Evolutionary conservation across 2,329 filamentous ascomycete genomes (phyloP), one percentile per base, ranked within the genome.

Genomic region (Thyridium curvatum): DNA sequence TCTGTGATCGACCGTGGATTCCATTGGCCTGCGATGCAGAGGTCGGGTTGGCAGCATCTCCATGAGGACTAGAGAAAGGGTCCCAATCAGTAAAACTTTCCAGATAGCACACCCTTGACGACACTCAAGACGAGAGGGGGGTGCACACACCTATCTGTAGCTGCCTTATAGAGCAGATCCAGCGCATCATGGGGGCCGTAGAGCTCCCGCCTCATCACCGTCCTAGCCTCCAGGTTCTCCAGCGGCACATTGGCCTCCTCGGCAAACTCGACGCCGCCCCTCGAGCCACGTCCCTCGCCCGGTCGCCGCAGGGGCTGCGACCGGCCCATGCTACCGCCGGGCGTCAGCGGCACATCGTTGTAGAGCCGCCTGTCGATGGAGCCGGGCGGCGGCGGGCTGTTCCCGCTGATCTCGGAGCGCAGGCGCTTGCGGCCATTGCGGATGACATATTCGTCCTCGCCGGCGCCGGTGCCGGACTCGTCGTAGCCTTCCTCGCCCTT

Each of bases 131-230:
- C n/a, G n/a, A n/a, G n/a, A n/a, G n/a, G n/a, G n/a, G n/a, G n/a
- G n/a, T n/a, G 33, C 30, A 53, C 54, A 41, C 32, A 57, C 54
- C 70, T 77, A 55, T 82, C 74, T 31, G 78, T 82, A 21, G 79
- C 89, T 15, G 90, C 91, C 64, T 94, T 90, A 55, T 94, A 94
- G 13, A 97, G 73, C 41, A 96, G 71, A 59, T 95, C 89, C 35
- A 97, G 72, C 17, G 91, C 91, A 66, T 97, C 91, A 54, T 95
- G 90, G 4, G 87, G 89, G 29, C 89, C 90, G 60, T 90, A 94
- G 33, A 97, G 81, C 49, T 87, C 85, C 40, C 66, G 70, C 26
- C 78, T 66, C 78, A 83, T 82, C 41, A 82, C 76, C 8, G 70
- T 69, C 53, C 77, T 74, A 16, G 79, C 79, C 60, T 83, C 79